A percentile compares a stretch with the other conserved stretches of the same genome.
These are phyloP conservation scores for Candida yuanshanica DNA, from an alignment of 805 yeast genomes.

Conservation along the genomic window DNA sequence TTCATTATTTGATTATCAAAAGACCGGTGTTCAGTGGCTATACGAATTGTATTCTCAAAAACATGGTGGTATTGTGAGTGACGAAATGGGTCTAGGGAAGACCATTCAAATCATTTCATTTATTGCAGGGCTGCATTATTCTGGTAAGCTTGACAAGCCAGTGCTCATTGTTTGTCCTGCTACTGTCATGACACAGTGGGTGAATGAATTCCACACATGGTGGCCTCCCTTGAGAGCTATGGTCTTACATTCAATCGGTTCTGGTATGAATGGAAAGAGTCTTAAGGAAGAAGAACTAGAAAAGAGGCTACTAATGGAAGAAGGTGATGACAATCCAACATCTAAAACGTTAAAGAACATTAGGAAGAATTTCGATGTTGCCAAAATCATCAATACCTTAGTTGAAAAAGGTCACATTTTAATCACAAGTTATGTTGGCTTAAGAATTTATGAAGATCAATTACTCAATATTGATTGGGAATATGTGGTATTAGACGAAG, in stretches of 20 bases:
- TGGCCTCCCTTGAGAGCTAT: constrained; percentile 93
- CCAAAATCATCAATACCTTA: constrained; percentile 50
- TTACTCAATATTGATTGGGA: constrained; percentile 77
- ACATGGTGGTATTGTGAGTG: constrained; percentile 94
- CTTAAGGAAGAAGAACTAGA: constrained; percentile 48
- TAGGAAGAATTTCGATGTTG: constrained; percentile 35
- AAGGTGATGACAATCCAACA: constrained; percentile 36
- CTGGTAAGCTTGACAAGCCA: constrained; percentile 69
- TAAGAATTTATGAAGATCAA: constrained; percentile 58
- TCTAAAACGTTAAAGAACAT: constrained; percentile 20
- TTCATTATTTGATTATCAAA: constrained; percentile 84
- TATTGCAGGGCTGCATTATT: constrained; percentile 84
- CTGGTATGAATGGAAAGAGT: constrained; percentile 56
- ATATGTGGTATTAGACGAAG: constrained; percentile 89
- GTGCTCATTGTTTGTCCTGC: constrained; percentile 92
- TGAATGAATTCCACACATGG: constrained; percentile 93
- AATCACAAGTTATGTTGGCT: constrained; percentile 87
- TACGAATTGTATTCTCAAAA: constrained; percentile 88
- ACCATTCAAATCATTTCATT: constrained; percentile 91
- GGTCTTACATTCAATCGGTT: constrained; percentile 86
- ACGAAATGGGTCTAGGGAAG: constrained; percentile 97
- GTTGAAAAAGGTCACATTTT: constrained; percentile 71
- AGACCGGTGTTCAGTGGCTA: constrained; percentile 96
- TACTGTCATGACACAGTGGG: constrained; percentile 95
- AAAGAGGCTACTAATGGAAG: constrained; percentile 35